phyloP scores from a whole-genome alignment of 352 stramenopile species.

The Globisporangium recalcitrans region DNA sequence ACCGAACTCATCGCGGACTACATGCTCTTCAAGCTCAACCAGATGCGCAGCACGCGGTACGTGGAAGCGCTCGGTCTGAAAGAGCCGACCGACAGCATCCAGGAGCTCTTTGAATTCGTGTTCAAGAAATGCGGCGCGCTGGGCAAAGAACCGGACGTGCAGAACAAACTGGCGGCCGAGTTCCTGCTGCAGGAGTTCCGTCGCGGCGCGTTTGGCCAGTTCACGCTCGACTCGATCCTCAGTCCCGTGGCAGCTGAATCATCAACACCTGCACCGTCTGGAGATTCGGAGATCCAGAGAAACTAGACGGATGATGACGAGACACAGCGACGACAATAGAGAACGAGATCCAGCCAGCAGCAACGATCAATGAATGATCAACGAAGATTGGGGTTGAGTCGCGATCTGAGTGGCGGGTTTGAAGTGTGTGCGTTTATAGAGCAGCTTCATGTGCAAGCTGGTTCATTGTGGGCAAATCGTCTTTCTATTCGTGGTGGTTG shows the following conservation, averaged over 20 bases:
- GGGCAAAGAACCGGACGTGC: constrained; percentile 75
- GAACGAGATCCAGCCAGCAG: not conserved
- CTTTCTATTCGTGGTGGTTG: too few species aligned
- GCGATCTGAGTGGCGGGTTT: not conserved
- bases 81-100: constrained; percentile 70
- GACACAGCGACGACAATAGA: not conserved
- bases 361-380: not conserved
- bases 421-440: not conserved
- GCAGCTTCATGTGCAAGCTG: not conserved
- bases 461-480: not conserved
- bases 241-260: not conserved
- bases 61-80: constrained; percentile 64
- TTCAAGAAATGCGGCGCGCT: constrained; percentile 66
- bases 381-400: too few species aligned
- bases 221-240: constrained; percentile 68
- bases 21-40: constrained; percentile 86
- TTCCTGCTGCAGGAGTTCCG: constrained; percentile 76
- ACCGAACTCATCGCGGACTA: constrained; percentile 86
- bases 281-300: not conserved
- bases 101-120: constrained; percentile 54
- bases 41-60: constrained; percentile 72
- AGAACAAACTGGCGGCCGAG: constrained; percentile 56
- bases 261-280: not conserved
- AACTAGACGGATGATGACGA: not conserved
- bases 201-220: constrained; percentile 70